Evolutionary conservation across 2,329 filamentous ascomycete species (phyloP), one percentile per base, ranked within the genome.

Genomic region (Trichophyton simii): DNA sequence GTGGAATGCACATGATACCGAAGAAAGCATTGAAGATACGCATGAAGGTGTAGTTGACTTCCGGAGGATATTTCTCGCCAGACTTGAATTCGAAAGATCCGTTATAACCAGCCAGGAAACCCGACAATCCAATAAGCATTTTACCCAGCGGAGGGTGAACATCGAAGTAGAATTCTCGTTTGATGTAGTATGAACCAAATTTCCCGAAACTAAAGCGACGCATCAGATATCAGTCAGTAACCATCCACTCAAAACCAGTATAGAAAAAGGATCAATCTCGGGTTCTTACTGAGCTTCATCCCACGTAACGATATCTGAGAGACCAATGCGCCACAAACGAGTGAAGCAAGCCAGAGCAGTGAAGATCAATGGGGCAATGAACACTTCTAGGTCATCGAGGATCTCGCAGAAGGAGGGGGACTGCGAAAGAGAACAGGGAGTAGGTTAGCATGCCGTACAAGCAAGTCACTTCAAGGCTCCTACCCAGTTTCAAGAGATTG

Each of bases 41-140:
- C 95, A 99, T 99, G 72, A 96, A 96, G 68, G 91, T 95, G 76
- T 95, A 99, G 80, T 99, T 87, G 72, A 99, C 82, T 70, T 97
- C 90, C 67, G 86, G 84, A 9, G 94, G 94, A 73, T 99, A 99
- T 60, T 84, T 91, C 72, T 97, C 94, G 73, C 94, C 94, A 60
- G 92, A 97, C 77, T 99, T 99, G 83, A 99, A 99, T 72, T 99
- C 94, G 77, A 99, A 99, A 3, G 92, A 95, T 62, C 94, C 94
- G 79, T 99, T 99, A 81, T 99, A 99, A 67, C 92, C 92, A 67
- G 92, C 95, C 64, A 99, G 82, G 72, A 95, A 95, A 72, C 94
- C 94, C 5, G 94, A 97, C 59, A 99, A 82, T 65, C 94, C 94
- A 68, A 99, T 92, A 61, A 99, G 85, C 85, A 99, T 97, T 81